Evolutionary conservation across 192 early-diverging fungal species (phyloP).

Genomic region (Linnemannia exigua): DNA sequence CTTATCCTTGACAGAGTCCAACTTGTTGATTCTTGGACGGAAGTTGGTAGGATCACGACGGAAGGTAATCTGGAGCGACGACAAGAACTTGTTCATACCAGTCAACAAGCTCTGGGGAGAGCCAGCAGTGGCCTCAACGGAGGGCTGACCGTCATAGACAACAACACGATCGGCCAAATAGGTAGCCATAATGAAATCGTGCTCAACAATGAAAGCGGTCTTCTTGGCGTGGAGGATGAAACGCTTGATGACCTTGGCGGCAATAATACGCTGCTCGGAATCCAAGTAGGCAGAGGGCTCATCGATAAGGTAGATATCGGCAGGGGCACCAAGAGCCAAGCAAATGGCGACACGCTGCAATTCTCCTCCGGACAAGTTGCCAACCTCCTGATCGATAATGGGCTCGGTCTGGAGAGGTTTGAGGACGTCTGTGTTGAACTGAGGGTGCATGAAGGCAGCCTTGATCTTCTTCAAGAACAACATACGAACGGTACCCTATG

Average conservation of each 20-base stretch:
- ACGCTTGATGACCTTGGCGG: slow-evolving; percentile 98
- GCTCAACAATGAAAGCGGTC: slow-evolving; percentile 98
- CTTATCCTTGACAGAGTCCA: slow-evolving; percentile 93
- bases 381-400: slow-evolving; percentile 93
- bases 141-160: slow-evolving; percentile 95
- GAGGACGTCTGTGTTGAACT: slow-evolving; percentile 97
- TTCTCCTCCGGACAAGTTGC: slow-evolving; percentile 95
- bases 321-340: slow-evolving; percentile 87
- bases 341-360: slow-evolving; percentile 99
- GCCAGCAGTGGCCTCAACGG: slow-evolving; percentile 84
- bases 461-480: slow-evolving; percentile 93
- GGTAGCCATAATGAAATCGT: slow-evolving; percentile 99
- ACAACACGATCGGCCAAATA: slow-evolving; percentile 97
- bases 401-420: slow-evolving; percentile 95
- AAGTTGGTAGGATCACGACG: slow-evolving; percentile 97
- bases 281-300: slow-evolving; percentile 98
- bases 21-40: slow-evolving; percentile 98
- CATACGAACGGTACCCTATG: slow-evolving; percentile 88
- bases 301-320: slow-evolving; percentile 98
- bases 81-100: slow-evolving; percentile 98
- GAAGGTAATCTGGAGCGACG: slow-evolving; percentile 94
- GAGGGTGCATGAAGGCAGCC: slow-evolving; percentile 86
- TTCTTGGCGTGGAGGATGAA: slow-evolving; percentile 97
- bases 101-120: slow-evolving; percentile 89
- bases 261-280: slow-evolving; percentile 99